Evolutionary conservation across 2,329 filamentous ascomycete genomes (phyloP), one percentile per base, ranked within the genome.

Genomic region (Colletotrichum tamarilloi): DNA sequence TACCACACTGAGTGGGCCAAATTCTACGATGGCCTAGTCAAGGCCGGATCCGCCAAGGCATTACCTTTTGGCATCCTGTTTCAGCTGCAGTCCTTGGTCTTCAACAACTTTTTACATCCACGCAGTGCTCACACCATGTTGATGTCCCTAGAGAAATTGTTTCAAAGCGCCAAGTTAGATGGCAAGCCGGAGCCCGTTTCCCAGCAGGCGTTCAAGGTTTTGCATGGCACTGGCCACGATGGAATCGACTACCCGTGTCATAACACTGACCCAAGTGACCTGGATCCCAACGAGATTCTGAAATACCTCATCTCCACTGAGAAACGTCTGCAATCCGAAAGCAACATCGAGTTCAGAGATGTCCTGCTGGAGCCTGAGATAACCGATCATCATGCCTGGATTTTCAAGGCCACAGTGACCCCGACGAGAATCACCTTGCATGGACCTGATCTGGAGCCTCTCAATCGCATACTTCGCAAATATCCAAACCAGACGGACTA

Each of bases 401-500:
- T 92, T 5, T 86, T 91, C 77, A 88, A 88, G 52, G 88, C 86
- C 12, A 82, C 84, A 46, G 87, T 94, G 11, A 93, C 91, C 0
- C 92, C 92, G 0, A 87, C 89, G 0, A 85, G 89, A 1, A 84
- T 90, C 24, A 85, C 84, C 24, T 83, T 93, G 0, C 83, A 85
- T 8, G 92, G 92, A 0, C 92, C 92, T 0, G 91, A 92, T 62
- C 83, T 88, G 0, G 93, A 94, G 78, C 89, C 88, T 7, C 92
- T 90, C 72, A 95, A 95, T 77, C 86, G 92, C 5, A 89, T 95
- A 3, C 83, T 95, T 19, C 89, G 93, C n/a, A 89, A 90, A 75
- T 94, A 91, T 75, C 80, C 86, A 0, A 77, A 87, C 0, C 85
- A 91, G 68, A 87, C 87, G 1, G 89, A 93, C 58, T 86, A 88